A percentile compares a stretch with the other conserved stretches of the same genome.
phyloP scores from a whole-genome alignment of 2,329 filamentous ascomycete genomes.

The Alternaria gaisen region DNA sequence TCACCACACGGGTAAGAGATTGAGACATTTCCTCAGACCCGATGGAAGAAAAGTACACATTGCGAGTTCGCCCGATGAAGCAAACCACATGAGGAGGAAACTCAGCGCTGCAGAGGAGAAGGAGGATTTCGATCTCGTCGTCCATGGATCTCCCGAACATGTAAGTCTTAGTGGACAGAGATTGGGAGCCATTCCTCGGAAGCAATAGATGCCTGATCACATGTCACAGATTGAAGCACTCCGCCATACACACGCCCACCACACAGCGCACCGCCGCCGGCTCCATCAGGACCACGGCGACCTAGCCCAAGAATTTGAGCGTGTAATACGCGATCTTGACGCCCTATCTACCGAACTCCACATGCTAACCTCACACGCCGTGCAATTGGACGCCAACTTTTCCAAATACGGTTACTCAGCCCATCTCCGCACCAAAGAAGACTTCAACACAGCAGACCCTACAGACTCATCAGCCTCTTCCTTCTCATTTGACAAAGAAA shows the following conservation, averaged over 20 bases:
- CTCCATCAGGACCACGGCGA: conserved; percentile 61
- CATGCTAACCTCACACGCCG: conserved; percentile 62
- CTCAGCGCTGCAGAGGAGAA: conserved; percentile 50
- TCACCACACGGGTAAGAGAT: conserved; percentile 50
- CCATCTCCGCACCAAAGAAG: conserved; percentile 57
- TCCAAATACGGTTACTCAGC: conserved; percentile 70
- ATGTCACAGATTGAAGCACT: conserved; percentile 55
- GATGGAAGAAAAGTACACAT: conserved; percentile 66
- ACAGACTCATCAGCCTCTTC: conserved; percentile 21
- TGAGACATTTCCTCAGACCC: conserved; percentile 64
- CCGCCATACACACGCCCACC: conserved; percentile 61
- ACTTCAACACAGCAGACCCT: conserved; percentile 8
- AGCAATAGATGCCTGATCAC: not conserved
- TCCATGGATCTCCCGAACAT: conserved; percentile 65
- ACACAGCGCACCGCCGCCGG: conserved; percentile 58
- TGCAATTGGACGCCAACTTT: conserved; percentile 68
- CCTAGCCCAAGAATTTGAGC: conserved; percentile 65
- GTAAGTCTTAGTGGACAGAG: conserved; percentile 25
- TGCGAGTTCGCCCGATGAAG: conserved; percentile 64
- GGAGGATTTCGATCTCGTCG: conserved; percentile 64
- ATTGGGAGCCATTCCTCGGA: not conserved
- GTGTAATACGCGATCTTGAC: conserved; percentile 63
- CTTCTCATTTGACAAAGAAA: conserved; percentile 42
- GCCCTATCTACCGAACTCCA: conserved; percentile 63
- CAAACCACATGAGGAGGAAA: conserved; percentile 57